Evolutionary conservation across 306 rosid species (phyloP).

Genomic region (cucumber (Cucumis sativus)): DNA sequence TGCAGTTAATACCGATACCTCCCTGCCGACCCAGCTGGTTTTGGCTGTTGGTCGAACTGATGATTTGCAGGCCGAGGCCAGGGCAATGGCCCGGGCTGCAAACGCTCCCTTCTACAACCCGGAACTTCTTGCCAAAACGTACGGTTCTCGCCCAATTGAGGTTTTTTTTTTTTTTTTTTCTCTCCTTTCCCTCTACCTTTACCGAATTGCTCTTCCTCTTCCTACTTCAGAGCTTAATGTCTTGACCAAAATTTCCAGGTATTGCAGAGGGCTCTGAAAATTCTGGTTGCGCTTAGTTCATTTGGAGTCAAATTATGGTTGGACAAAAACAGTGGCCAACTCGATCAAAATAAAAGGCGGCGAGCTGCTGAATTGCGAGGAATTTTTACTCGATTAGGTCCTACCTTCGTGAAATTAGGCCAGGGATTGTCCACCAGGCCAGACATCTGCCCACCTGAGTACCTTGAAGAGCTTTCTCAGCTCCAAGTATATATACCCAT

Average conservation of each 20-base stretch:
- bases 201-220: neutral
- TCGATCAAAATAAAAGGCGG: constrained; percentile 42
- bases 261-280: constrained; percentile 53
- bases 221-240: neutral
- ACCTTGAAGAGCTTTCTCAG: constrained; percentile 77
- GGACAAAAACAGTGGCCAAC: constrained; percentile 53
- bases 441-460: constrained; percentile 82
- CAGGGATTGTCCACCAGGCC: constrained; percentile 95
- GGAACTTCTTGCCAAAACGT: constrained; percentile 31
- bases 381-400: constrained; percentile 68
- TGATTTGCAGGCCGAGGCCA: constrained; percentile 60
- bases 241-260: constrained; percentile 21
- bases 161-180: constrained; percentile 13
- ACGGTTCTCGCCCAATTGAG: constrained; percentile 60
- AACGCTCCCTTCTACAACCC: constrained; percentile 56
- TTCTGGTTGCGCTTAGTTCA: constrained; percentile 38
- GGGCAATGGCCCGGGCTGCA: constrained; percentile 62
- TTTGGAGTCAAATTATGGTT: constrained; percentile 44
- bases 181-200: neutral
- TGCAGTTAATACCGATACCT: neutral
- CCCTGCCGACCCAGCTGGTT: constrained; percentile 9
- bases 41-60: constrained; percentile 32
- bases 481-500: constrained; percentile 45
- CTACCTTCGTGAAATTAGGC: constrained; percentile 91
- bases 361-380: constrained; percentile 64